Percentiles rank a stretch among this genome's conserved stretches.
These are phyloP conservation scores for Nelumbo lutea DNA, from an alignment of 164 flowering plant species.

Conservation along the genomic window DNA sequence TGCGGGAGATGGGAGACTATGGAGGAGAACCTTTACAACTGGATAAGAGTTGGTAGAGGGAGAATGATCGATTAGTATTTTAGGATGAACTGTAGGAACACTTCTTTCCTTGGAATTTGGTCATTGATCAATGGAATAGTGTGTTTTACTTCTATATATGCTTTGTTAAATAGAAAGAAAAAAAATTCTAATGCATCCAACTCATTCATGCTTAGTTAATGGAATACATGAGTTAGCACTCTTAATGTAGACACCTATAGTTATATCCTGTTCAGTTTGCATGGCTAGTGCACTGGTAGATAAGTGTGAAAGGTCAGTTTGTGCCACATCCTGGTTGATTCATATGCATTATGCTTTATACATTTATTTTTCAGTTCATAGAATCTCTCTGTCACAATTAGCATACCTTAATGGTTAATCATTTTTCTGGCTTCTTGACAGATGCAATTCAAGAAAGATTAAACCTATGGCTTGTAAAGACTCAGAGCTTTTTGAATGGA, in stretches of 20 bases:
- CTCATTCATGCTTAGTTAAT: no score
- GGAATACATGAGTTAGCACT: background rate
- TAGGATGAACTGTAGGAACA: no score
- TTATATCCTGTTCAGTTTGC: background rate
- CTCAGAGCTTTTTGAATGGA: constrained; percentile 64
- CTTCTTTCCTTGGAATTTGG: no score
- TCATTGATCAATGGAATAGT: no score
- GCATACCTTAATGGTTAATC: background rate
- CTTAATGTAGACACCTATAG: background rate
- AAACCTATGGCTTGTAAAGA: constrained; percentile 58
- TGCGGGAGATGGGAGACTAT: no score
- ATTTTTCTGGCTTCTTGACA: constrained; percentile 20
- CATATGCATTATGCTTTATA: background rate
- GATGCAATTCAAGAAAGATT: constrained; percentile 68
- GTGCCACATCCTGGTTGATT: background rate
- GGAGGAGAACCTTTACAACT: no score
- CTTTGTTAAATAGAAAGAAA: no score
- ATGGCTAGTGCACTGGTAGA: background rate
- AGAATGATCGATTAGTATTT: no score
- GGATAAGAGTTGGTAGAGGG: no score
- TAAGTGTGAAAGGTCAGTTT: background rate
- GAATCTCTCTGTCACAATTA: background rate
- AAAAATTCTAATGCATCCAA: no score
- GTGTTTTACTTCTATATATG: no score
- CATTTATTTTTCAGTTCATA: background rate